Base-by-base conservation (phyloP, 2,329 filamentous ascomycete species). In the Onygena corvina region DNA sequence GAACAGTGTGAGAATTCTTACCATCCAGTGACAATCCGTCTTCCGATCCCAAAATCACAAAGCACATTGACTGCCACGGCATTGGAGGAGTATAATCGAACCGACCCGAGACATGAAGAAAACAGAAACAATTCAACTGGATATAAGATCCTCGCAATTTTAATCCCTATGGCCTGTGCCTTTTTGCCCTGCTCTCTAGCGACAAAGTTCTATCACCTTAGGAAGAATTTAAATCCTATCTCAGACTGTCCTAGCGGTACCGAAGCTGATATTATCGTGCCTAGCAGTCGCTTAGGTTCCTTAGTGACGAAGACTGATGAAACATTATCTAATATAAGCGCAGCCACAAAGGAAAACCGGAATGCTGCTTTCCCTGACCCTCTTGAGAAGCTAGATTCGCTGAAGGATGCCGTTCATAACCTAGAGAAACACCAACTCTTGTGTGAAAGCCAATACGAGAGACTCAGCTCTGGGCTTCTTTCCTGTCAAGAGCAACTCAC, bases 21-120 rank as follows among this genome's bases (percentile, higher is more conserved):
- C 11, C 14, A 21, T 16, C 29, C 23, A 31, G 16, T 20, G 4
- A 46, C 42, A 3, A 9, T 14, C 14, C 30, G 11, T 46, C 20
- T 11, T 16, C 42, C 29, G 23, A 46, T 14, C 14, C 42, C 29
- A 14, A 46, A 16, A 18, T 7, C 16, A 9, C 21, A 20, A 30
- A 3, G 12, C 9, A 40, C 20, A n/a, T 3, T 18, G 23, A 18
- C 25, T 16, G 30, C 20, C n/a, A 46, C 25, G 12, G 23, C 14
- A 16, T 29, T 12, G 12, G 23, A 21, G 30, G 23, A 46, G 14
- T 30, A n/a, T 4, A 16, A 46, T 21, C 12, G 16, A n/a, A 30
- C 3, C 9, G 8, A 29, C 51, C 4, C 46, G 50, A 36, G 46
- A 23, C 42, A 50, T 33, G 36, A 48, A 2, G 48, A 50, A 46